These are phyloP conservation scores for Stentor coeruleus DNA, from an alignment of 73 alveolate genomes.

Conservation along the genomic window DNA sequence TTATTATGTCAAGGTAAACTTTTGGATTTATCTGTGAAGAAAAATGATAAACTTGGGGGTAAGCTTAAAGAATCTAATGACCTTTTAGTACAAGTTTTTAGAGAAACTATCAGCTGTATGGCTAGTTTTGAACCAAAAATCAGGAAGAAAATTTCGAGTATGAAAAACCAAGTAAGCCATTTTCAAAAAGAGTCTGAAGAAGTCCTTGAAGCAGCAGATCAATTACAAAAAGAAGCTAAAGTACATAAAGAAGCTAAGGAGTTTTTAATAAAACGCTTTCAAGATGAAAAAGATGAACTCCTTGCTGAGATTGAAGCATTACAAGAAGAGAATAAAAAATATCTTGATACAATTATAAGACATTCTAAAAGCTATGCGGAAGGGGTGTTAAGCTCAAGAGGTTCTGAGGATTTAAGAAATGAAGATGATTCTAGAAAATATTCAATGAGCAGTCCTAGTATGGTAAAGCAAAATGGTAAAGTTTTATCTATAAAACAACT, in stretches of 20 bases:
- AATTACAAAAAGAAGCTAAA: neutral
- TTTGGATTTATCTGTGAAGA: conserved; percentile 28
- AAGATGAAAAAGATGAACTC: conserved; percentile 40
- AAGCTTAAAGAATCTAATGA: conserved; percentile 7
- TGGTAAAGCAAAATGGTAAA: neutral
- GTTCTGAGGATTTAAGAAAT: neutral
- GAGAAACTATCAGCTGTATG: neutral
- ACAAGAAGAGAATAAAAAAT: conserved; percentile 45
- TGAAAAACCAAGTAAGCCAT: neutral
- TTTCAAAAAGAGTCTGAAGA: conserved; percentile 16
- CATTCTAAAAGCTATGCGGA: conserved; percentile 34
- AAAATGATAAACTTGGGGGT: conserved; percentile 30
- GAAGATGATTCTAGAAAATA: neutral
- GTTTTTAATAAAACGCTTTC: conserved; percentile 28
- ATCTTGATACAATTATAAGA: conserved; percentile 37
- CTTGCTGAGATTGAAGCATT: conserved; percentile 26
- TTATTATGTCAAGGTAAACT: conserved; percentile 30
- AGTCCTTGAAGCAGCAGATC: neutral
- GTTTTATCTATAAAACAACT: conserved; percentile 37
- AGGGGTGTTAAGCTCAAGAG: neutral
- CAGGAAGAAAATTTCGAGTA: neutral
- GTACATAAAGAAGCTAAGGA: conserved; percentile 21
- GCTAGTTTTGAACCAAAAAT: neutral
- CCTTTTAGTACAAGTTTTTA: conserved; percentile 15
- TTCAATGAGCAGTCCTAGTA: neutral